These are phyloP conservation scores for Laburnicola sp. DNA, from an alignment of 2,329 filamentous ascomycete genomes.

Conservation along the genomic window DNA sequence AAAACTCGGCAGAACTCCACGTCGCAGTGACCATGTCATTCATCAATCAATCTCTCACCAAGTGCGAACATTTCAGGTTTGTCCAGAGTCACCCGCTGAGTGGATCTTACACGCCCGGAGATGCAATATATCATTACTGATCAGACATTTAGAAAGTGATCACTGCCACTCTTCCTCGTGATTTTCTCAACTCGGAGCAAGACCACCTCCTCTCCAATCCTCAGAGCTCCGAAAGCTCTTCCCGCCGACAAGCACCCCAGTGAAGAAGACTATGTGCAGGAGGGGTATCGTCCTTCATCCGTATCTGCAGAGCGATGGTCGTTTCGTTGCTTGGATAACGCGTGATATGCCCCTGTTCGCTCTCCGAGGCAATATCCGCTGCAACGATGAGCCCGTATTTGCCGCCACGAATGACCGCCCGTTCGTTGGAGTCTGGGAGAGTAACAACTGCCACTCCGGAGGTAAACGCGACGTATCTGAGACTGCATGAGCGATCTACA, in stretches of 20 bases:
- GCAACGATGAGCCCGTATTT: constrained; percentile 9
- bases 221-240: constrained; percentile 4
- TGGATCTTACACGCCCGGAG: no score
- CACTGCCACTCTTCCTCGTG: no score
- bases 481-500: background rate
- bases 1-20: no score
- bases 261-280: constrained; percentile 4
- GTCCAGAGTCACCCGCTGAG: no score
- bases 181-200: no score
- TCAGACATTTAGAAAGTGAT: no score
- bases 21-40: no score
- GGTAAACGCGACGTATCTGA: constrained; percentile 8
- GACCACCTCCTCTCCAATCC: no score
- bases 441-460: constrained; percentile 4
- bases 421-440: constrained; percentile 2
- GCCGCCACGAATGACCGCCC: background rate
- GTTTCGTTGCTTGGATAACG: constrained; percentile 5
- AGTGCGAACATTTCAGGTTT: no score
- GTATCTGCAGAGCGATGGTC: constrained; percentile 8
- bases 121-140: no score
- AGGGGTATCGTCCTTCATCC: constrained; percentile 7
- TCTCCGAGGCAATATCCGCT: constrained; percentile 5
- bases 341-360: constrained; percentile 7
- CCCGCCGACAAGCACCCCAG: background rate
- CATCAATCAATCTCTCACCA: no score